Conservation (phyloP, 2,329 filamentous ascomycete genomes). For the Kalmusia sp. region DNA sequence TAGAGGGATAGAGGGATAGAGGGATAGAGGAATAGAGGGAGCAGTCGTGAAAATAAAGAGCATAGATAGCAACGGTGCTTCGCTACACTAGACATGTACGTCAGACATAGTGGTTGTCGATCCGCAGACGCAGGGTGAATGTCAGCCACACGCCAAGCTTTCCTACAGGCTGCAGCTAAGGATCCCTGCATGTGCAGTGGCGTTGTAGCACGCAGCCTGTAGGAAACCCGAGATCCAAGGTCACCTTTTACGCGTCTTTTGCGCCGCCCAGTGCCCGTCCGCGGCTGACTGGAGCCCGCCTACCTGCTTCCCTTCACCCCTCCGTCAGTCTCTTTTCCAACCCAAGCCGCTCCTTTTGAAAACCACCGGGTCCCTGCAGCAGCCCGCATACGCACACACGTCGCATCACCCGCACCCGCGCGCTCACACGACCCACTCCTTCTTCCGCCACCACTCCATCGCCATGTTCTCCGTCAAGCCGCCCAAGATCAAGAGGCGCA, state of each 20-base stretch:
- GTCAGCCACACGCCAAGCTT: slow-evolving; percentile 1
- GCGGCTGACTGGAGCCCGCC: too few species aligned
- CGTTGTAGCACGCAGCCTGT: slow-evolving; percentile 4
- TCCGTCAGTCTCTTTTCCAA: slow-evolving; percentile 5
- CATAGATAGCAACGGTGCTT: neutral
- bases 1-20: slow-evolving; percentile 15
- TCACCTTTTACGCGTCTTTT: slow-evolving; percentile 2
- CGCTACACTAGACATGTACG: slow-evolving; percentile 20
- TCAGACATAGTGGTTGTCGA: neutral
- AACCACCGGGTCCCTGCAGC: slow-evolving; percentile 14
- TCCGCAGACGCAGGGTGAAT: neutral
- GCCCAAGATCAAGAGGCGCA: slow-evolving; percentile 42
- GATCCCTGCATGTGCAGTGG: slow-evolving; percentile 8
- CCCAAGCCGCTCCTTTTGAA: slow-evolving; percentile 22
- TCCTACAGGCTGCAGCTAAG: neutral
- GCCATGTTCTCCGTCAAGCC: slow-evolving; percentile 39
- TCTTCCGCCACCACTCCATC: slow-evolving; percentile 13
- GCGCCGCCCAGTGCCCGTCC: slow-evolving; percentile 1
- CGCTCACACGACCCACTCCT: slow-evolving; percentile 8
- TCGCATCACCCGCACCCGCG: neutral
- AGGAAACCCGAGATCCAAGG: neutral
- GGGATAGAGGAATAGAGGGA: neutral
- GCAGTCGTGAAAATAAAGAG: neutral
- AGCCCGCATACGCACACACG: slow-evolving; percentile 6
- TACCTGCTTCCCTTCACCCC: slow-evolving; percentile 3